Base-by-base conservation (phyloP, 768 basidiomycete species). In the Omphalotus guepiniiformis region DNA sequence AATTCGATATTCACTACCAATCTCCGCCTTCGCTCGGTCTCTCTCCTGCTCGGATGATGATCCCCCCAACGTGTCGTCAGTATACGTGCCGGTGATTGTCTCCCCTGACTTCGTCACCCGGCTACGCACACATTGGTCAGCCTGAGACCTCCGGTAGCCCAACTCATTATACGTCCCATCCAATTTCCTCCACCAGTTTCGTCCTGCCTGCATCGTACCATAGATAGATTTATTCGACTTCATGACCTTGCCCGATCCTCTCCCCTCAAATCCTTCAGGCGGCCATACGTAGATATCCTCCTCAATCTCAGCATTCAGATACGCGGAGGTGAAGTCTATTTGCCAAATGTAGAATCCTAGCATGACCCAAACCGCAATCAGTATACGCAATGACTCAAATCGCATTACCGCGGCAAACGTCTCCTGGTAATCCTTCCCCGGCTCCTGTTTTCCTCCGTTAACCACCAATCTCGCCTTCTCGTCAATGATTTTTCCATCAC, bases 311-410 rank as follows among this genome's bases (percentile, higher is more conserved):
- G 44, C 44, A n/a, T 46, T 46, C 1, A 71, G 60, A 53, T 60
- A 71, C 0, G 63, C 66, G 0, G 49, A 49, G 13, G 62, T 59
- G 30, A 70, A 56, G 53, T 70, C 64, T 7, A 66, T 52, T 23
- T 43, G 42, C 28, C 66, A 48, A 5, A 70, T 28, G 11, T 62
- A 55, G 48, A 61, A 59, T 32, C 58, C 51, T 5, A 54, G 23
- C 0, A 9, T 2, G 1, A 63, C 63, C 2, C 65, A 43, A 12
- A 66, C n/a, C 2, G 63, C 58, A 9, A 68, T 49, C 13, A 39
- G 21, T n/a, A 40, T 48, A 4, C 39, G 47, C 11, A 48, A 16
- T 4, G 47, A 48, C 23, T 39, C 25, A 8, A 48, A 40, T 3
- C 47, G 22, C 13, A 40, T 16, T 3, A 41, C 47, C 4, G 23